Evolutionary conservation across 805 yeast species (phyloP), one percentile per base, ranked within the genome.

Genomic region (Spathaspora gorwiae): DNA sequence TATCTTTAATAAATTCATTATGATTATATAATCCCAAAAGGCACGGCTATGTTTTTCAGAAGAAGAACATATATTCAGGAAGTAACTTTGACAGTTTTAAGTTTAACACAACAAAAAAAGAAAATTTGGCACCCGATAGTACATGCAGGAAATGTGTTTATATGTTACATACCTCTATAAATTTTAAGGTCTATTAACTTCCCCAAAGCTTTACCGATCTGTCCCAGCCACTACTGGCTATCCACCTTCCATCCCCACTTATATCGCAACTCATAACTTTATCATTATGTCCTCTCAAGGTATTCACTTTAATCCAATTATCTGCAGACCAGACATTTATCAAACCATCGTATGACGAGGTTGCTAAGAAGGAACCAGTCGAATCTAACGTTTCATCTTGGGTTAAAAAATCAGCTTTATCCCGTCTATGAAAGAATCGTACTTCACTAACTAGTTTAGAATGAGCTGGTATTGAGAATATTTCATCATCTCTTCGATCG

Each of bases 211-310:
- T 86, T 3, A 89, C 73, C 6, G 87, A 73, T 44, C 94, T 73
- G 59, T 90, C 96, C 96, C 96, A 90, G 15, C 96, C 90, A 40
- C 87, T 76, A 39, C 84, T 77, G 1, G 79, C 74, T 1, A 90
- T 63, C 31, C 47, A 56, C 7, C 65, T 54, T 7, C 75, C 75
- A 44, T 72, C 67, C 1, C 51, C 45, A 9, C 73, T 58, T 1
- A 84, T 54, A 56, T 86, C 95, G 40, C 85, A 75, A 46, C 83
- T 68, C 83, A 90, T 79, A 3, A 88, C 79, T 54, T 84, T 83
- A 48, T 87, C 95, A 6, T 75, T 62, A 44, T 66, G 73, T 30
- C 82, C 83, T 8, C 77, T 63, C 36, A 90, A 61, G 2, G 79
- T 67, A 30, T 72, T 73, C 15, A 80, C 56, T 12, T 73, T 66